phyloP scores from a whole-genome alignment of 1,284 basidiomycete species.

The Schizophyllum amplum region DNA sequence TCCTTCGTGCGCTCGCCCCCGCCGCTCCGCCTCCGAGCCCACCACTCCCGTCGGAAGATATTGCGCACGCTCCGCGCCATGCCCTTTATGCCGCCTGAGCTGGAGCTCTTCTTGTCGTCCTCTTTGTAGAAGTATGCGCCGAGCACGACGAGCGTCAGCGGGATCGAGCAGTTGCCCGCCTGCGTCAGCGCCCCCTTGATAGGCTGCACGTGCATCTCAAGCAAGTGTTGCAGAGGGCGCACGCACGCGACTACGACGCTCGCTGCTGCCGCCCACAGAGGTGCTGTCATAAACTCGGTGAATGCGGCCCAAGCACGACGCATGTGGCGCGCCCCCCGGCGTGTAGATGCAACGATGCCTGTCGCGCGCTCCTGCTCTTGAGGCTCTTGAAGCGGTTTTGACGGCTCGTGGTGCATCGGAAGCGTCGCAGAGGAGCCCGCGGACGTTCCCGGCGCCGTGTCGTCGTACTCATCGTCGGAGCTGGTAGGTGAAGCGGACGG shows the following conservation, averaged over 20 bases:
- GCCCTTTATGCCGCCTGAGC: conserved; percentile 5
- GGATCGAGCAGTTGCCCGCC: conserved; percentile 80
- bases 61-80: conserved; percentile 12
- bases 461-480: conserved; percentile 19
- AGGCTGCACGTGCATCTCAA: conserved; percentile 57
- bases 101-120: conserved; percentile 16
- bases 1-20: neutral
- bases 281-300: conserved; percentile 81
- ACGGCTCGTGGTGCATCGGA: conserved; percentile 2
- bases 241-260: conserved; percentile 80
- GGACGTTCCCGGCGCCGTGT: neutral
- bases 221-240: conserved; percentile 62
- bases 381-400: neutral
- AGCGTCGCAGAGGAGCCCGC: neutral
- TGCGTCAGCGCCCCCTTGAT: conserved; percentile 65
- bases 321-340: conserved; percentile 24
- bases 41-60: conserved; percentile 2
- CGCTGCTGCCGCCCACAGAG: conserved; percentile 73
- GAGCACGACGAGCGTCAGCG: conserved; percentile 84
- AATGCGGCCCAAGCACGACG: conserved; percentile 33
- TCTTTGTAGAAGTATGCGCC: conserved; percentile 81
- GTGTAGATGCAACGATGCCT: conserved; percentile 16
- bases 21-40: neutral
- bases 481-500: conserved; percentile 10
- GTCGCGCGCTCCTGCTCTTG: conserved; percentile 14